Base-by-base conservation (phyloP, 176 grass and related monocot species). In the Olyra latifolia region DNA sequence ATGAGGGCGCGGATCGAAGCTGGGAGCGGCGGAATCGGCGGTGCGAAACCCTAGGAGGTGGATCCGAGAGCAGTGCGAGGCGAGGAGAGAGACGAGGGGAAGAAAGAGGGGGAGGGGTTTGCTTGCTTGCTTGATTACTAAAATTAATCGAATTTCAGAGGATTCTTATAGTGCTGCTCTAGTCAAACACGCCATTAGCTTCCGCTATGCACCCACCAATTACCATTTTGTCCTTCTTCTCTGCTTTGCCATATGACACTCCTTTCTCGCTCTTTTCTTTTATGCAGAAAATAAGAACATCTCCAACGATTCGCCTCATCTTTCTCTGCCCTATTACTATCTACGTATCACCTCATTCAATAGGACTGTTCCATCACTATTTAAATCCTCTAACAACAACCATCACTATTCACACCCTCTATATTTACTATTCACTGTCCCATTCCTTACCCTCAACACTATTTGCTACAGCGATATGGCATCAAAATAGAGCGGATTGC, bases 101-200 rank as follows among this genome's bases (percentile, higher is more conserved):
- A 5, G 11, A 8, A 3, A 2, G 10, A 12, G 44, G 15, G 47
- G 64, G 76, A 61, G 50, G 52, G 57, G 59, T 28, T 2, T 48
- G 69, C 10, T 12, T 64, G 75, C n/a, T n/a, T n/a, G n/a, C n/a
- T n/a, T 15, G 74, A 62, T 62, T 78, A 78, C 57, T 74, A 32
- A 41, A 16, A 72, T 80, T 78, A 84, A 70, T 49, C 46, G 64
- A 69, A 74, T 87, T 84, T 66, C 50, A 55, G 84, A 52, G 62
- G 75, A 87, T 70, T 87, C 75, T 87, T 66, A 72, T 75, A 64
- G 62, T 66, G n/a, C 76, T 55, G 45, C 60, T 22, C 46, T 65
- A 12, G 79, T 82, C 79, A 82, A 82, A 82, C 79, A 82, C 79
- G 79, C 79, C 65, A 72, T 62, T 72, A 72, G 80, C 57, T 15